Evolutionary conservation across 1,139 yeast genomes (phyloP), one percentile per base, ranked within the genome.

Genomic region (Debaryomycetaceae sp.): DNA sequence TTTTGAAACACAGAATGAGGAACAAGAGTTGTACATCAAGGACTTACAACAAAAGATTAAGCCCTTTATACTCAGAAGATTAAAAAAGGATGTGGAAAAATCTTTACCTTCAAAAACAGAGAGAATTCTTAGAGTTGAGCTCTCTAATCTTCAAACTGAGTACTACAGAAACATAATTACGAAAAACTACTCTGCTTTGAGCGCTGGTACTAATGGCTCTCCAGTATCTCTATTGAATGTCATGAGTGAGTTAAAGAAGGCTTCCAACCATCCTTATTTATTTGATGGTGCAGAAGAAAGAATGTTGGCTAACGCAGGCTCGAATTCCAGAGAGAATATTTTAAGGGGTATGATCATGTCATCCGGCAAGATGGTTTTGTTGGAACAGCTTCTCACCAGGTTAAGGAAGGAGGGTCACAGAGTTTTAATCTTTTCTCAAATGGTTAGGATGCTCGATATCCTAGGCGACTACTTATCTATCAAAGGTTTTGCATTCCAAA

Each of bases 1-100:
- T 67, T 90, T 89, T 61, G 98, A 91, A 58, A 79, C 87, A 31
- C 95, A 91, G 20, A 88, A 88, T 61, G 83, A 76, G 17, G 85
- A 85, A 53, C 98, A 95, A 60, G 99, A 93, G 66, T 79, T 75
- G 42, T 90, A 89, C 60, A 93, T 95, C 56, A 84, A 91, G 56
- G 87, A 85, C 51, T 74, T 93, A 45, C 99, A 95, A 58, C 74
- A 75, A 48, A 81, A 89, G 50, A 79, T 93, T 53, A 93, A 90
- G 60, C 99, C 99, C 0, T 93, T 85, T 58, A 93, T 95, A 45
- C 72, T 93, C 51, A 83, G 99, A 62, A 80, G 99, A 58, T 76
- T 95, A 63, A 93, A 93, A 64, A 95, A 95, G 63, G 99, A 93
- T 68, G 99, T 95, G 9, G 99, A 95, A 62, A 93, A 91, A 61